A percentile compares a stretch with the other conserved stretches of the same genome.
phyloP scores from a whole-genome alignment of 139 green algal genomes.

The Coelastrella sp. region DNA sequence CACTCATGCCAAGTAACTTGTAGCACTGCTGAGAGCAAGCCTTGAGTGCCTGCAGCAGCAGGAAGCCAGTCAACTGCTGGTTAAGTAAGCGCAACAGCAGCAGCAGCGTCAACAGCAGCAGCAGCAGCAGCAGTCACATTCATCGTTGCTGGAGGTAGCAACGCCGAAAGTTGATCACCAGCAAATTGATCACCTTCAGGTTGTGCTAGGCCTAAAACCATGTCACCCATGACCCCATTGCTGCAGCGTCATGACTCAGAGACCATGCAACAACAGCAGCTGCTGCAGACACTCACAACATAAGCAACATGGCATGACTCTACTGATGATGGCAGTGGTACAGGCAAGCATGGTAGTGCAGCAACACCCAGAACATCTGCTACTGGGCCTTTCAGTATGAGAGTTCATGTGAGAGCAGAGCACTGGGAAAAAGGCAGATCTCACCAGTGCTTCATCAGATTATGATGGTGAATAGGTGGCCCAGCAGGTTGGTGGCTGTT shows the following conservation, averaged over 20 bases:
- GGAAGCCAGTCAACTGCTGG: too few species aligned
- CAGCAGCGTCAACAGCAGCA: too few species aligned
- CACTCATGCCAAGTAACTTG: too few species aligned
- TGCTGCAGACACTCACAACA: neutral
- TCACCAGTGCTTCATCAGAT: neutral
- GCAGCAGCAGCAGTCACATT: neutral
- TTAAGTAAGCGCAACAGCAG: too few species aligned
- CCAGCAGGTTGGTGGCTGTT: too few species aligned
- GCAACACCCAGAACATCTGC: neutral
- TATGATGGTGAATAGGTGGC: conserved; percentile 31
- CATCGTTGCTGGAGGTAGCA: too few species aligned
- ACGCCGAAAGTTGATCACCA: too few species aligned
- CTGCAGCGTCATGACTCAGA: conserved; percentile 39
- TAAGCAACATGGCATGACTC: neutral
- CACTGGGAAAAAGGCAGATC: conserved; percentile 2
- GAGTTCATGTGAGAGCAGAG: neutral
- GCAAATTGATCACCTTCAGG: too few species aligned
- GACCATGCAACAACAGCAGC: conserved; percentile 33
- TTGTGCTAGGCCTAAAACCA: neutral
- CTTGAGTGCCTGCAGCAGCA: too few species aligned
- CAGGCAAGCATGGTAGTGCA: neutral
- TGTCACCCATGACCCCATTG: conserved; percentile 33
- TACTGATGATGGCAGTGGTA: neutral
- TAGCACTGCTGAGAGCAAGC: too few species aligned
- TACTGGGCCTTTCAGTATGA: neutral